phyloP scores from a whole-genome alignment of 768 basidiomycete genomes.

The Tricholoma matsutake region DNA sequence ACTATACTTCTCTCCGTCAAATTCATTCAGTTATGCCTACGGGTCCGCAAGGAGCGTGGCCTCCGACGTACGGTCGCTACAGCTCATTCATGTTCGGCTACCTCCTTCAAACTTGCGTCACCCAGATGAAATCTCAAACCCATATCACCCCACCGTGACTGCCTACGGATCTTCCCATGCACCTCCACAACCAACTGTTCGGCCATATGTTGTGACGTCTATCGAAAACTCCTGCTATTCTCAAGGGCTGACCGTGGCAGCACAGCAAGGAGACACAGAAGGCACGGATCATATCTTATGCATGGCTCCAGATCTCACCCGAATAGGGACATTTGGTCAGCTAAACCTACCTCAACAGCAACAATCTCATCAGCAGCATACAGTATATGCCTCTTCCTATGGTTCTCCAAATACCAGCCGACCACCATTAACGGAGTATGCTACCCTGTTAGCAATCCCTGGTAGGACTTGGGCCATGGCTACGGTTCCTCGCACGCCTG shows the following conservation, averaged over 20 bases:
- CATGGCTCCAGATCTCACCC: slow-evolving; percentile 70
- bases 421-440: slow-evolving; percentile 73
- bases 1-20: slow-evolving; percentile 72
- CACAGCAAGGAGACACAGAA: slow-evolving; percentile 74
- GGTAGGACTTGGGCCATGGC: slow-evolving; percentile 87
- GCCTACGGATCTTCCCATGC: slow-evolving; percentile 49
- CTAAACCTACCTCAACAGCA: slow-evolving; percentile 47
- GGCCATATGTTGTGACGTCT: slow-evolving; percentile 56
- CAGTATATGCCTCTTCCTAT: slow-evolving; percentile 31
- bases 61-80: slow-evolving; percentile 43
- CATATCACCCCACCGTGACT: slow-evolving; percentile 42
- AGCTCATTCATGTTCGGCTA: slow-evolving; percentile 75
- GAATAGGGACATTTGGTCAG: slow-evolving; percentile 68
- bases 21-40: slow-evolving; percentile 49
- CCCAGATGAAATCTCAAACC: slow-evolving; percentile 63
- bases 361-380: slow-evolving; percentile 24
- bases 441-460: slow-evolving; percentile 71
- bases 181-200: slow-evolving; percentile 42
- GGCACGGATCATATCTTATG: slow-evolving; percentile 75
- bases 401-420: slow-evolving; percentile 36
- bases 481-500: slow-evolving; percentile 37
- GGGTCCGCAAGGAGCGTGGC: slow-evolving; percentile 28
- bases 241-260: slow-evolving; percentile 63
- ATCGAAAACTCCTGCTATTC: slow-evolving; percentile 64
- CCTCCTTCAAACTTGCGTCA: slow-evolving; percentile 75